Percentiles rank a stretch among this genome's conserved stretches.
phyloP scores from a whole-genome alignment of 2,329 filamentous ascomycete genomes.

The Colletotrichum simmondsii region DNA sequence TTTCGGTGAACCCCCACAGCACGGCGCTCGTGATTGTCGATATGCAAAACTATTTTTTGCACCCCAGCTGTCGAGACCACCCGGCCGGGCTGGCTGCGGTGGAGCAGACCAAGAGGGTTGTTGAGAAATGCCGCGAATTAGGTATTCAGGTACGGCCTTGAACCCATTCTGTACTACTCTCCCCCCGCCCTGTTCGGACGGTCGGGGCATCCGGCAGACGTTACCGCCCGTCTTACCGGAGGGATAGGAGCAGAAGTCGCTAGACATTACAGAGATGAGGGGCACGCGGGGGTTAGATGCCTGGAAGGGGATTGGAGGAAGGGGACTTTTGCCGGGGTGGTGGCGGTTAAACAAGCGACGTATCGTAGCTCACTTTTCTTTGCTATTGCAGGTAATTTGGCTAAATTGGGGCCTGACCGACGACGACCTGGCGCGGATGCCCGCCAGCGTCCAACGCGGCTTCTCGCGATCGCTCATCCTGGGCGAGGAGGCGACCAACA shows the following conservation, averaged over 20 bases:
- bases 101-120: slow-evolving; percentile 51
- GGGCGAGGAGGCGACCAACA: neutral
- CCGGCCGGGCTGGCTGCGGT: slow-evolving; percentile 53
- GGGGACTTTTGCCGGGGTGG: neutral
- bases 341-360: neutral
- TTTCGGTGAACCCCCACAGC: slow-evolving; percentile 51
- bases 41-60: slow-evolving; percentile 65
- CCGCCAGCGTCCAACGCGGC: slow-evolving; percentile 57
- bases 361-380: slow-evolving; percentile 15
- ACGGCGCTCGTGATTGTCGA: slow-evolving; percentile 63
- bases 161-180: neutral
- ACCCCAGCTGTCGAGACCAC: slow-evolving; percentile 45
- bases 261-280: neutral
- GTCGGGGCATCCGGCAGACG: neutral
- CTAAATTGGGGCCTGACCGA: slow-evolving; percentile 68
- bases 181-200: slow-evolving; percentile 5
- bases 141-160: slow-evolving; percentile 53
- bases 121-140: slow-evolving; percentile 58
- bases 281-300: too few relatives aligned
- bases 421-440: slow-evolving; percentile 60
- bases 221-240: neutral
- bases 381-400: slow-evolving; percentile 53
- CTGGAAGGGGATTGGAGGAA: neutral
- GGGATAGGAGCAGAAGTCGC: neutral
- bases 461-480: slow-evolving; percentile 56